Evolutionary conservation across 2,329 filamentous ascomycete species (phyloP).

Genomic region (Alternaria solani): DNA sequence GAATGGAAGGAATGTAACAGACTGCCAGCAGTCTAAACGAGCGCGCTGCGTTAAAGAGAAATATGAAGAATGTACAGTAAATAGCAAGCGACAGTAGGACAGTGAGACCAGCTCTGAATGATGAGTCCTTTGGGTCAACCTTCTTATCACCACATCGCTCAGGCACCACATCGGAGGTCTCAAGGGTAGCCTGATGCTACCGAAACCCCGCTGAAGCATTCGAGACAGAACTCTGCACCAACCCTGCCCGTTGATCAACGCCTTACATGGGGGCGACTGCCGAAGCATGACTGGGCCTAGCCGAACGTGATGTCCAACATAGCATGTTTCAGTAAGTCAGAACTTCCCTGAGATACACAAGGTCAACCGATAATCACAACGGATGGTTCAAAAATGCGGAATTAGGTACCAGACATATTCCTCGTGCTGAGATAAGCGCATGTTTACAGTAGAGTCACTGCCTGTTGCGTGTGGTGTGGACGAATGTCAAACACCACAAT

Average conservation of each 20-base stretch:
- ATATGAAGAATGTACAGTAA: background rate
- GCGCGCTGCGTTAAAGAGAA: conserved; percentile 1
- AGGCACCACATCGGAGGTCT: conserved; percentile 1
- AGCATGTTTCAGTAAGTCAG: conserved; percentile 18
- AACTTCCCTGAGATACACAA: background rate
- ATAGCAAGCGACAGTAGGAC: background rate
- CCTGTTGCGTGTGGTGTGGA: background rate
- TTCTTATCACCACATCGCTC: conserved; percentile 13
- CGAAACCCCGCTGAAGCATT: conserved; percentile 24
- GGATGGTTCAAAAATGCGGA: background rate
- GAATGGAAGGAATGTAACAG: conserved; percentile 4
- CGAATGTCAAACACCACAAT: background rate
- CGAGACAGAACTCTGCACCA: conserved; percentile 1
- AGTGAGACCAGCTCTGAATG: conserved; percentile 17
- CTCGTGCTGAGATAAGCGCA: background rate
- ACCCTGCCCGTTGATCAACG: conserved; percentile 1
- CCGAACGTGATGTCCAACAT: conserved; percentile 7
- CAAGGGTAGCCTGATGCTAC: conserved; percentile 9
- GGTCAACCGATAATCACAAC: background rate
- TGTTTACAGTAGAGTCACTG: background rate
- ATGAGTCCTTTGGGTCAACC: background rate
- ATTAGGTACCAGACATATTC: background rate
- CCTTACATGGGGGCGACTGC: conserved; percentile 3
- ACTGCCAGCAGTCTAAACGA: conserved; percentile 40
- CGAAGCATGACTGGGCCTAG: background rate